Evolutionary conservation across 495 filamentous ascomycete species (phyloP).

Genomic region (Penicillium daleae): DNA sequence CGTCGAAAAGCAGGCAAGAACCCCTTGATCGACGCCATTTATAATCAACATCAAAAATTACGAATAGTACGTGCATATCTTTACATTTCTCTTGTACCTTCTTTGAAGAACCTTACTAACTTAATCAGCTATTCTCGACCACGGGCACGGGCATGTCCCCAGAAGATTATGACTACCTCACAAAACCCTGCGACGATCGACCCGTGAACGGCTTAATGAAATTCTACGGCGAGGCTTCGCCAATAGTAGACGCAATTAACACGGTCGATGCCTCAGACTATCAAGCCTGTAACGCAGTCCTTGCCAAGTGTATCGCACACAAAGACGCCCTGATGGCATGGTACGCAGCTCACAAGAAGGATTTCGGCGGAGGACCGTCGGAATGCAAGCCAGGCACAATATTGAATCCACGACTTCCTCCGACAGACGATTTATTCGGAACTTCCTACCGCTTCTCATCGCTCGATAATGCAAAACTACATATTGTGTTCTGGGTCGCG

Average conservation of each 20-base stretch:
- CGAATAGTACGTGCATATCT: conserved; percentile 3
- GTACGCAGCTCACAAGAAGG: conserved; percentile 4
- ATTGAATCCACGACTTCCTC: neutral
- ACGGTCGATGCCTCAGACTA: neutral
- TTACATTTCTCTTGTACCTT: neutral
- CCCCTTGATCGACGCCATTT: conserved; percentile 12
- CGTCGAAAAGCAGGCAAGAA: conserved; percentile 3
- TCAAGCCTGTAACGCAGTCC: neutral
- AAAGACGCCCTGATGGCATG: conserved; percentile 6
- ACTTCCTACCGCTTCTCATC: conserved; percentile 9
- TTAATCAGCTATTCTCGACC: conserved; percentile 8
- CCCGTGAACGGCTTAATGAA: neutral
- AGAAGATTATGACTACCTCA: conserved; percentile 15
- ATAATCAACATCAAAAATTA: conserved; percentile 11
- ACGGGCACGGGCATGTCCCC: conserved; percentile 2
- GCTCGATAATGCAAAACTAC: conserved; percentile 9
- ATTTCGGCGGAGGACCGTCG: neutral
- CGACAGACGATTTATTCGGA: conserved; percentile 9
- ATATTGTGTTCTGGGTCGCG: conserved; percentile 9
- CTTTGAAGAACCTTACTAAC: neutral
- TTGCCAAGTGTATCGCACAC: conserved; percentile 9
- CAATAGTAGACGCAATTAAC: conserved; percentile 1
- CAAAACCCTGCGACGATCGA: neutral
- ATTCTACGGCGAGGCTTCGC: neutral
- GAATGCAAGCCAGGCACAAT: conserved; percentile 7